Evolutionary conservation across 2,329 filamentous ascomycete genomes (phyloP).

Genomic region (Lachnum nothofagi): DNA sequence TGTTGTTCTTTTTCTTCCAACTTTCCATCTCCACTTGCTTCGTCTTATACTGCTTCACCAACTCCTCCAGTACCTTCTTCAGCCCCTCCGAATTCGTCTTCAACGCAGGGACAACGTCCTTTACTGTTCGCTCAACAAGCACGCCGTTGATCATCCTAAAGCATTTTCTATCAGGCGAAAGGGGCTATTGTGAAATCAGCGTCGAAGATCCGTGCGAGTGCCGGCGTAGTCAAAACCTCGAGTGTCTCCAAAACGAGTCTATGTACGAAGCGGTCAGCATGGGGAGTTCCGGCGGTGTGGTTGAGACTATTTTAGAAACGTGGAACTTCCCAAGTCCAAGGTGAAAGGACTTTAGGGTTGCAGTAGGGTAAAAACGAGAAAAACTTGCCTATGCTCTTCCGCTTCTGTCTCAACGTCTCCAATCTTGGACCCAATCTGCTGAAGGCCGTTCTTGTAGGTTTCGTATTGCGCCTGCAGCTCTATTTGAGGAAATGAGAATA

Average conservation of each 20-base stretch:
- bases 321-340: too few relatives aligned
- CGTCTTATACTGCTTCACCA: slow-evolving; percentile 92
- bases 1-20: slow-evolving; percentile 97
- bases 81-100: slow-evolving; percentile 91
- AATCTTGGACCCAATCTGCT: slow-evolving; percentile 92
- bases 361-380: slow-evolving; percentile 5
- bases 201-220: too few relatives aligned
- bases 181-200: too few relatives aligned
- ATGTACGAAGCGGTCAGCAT: slow-evolving; percentile 37
- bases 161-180: slow-evolving; percentile 84
- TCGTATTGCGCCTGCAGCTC: slow-evolving; percentile 77
- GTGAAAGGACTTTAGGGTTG: too few relatives aligned
- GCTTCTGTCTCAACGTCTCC: slow-evolving; percentile 96
- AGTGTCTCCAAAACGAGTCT: slow-evolving; percentile 89
- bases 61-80: slow-evolving; percentile 87
- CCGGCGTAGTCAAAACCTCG: too few relatives aligned
- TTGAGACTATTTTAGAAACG: slow-evolving; percentile 15
- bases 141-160: slow-evolving; percentile 99
- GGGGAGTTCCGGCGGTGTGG: slow-evolving; percentile 22
- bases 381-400: slow-evolving; percentile 90
- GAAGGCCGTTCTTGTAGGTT: slow-evolving; percentile 72
- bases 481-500: slow-evolving; percentile 33
- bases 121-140: slow-evolving; percentile 85
- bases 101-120: slow-evolving; percentile 84
- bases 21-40: slow-evolving; percentile 95